A percentile compares a stretch with the other conserved stretches of the same genome.
Conservation (phyloP, 257 asterid species). For the Cordia subcordata region DNA sequence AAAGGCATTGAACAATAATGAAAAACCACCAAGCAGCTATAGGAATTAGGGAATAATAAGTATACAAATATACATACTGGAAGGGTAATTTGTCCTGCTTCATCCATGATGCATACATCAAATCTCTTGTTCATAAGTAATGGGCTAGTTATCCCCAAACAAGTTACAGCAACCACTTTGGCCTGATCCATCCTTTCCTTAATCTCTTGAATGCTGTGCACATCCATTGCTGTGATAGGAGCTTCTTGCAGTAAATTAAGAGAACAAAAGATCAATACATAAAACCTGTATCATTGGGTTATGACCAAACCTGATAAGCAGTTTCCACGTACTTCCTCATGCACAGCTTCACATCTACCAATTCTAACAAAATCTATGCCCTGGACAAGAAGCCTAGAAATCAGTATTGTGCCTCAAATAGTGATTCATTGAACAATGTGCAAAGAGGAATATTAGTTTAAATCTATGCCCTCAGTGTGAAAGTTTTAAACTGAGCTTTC, state of each 20-base stretch:
- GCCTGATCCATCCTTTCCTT: conserved; percentile 55
- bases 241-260: conserved; percentile 15
- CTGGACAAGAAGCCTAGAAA: conserved; percentile 29
- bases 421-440: not conserved
- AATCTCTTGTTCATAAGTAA: conserved; percentile 77
- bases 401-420: not conserved
- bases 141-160: conserved; percentile 92
- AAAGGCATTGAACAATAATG: too few species aligned
- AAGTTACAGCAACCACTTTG: conserved; percentile 87
- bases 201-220: conserved; percentile 54
- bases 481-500: too few species aligned
- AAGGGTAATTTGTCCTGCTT: conserved; percentile 95
- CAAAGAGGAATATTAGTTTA: too few species aligned
- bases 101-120: conserved; percentile 98
- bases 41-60: not conserved
- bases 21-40: too few species aligned
- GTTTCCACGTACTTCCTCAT: conserved; percentile 66
- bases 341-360: conserved; percentile 86
- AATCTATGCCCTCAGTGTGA: too few species aligned
- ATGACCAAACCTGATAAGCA: conserved; percentile 66
- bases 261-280: conserved; percentile 12
- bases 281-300: conserved; percentile 8
- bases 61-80: conserved; percentile 52
- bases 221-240: conserved; percentile 47
- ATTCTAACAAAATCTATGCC: conserved; percentile 85